phyloP scores from a whole-genome alignment of 768 basidiomycete species.

The Boletus patriciae region DNA sequence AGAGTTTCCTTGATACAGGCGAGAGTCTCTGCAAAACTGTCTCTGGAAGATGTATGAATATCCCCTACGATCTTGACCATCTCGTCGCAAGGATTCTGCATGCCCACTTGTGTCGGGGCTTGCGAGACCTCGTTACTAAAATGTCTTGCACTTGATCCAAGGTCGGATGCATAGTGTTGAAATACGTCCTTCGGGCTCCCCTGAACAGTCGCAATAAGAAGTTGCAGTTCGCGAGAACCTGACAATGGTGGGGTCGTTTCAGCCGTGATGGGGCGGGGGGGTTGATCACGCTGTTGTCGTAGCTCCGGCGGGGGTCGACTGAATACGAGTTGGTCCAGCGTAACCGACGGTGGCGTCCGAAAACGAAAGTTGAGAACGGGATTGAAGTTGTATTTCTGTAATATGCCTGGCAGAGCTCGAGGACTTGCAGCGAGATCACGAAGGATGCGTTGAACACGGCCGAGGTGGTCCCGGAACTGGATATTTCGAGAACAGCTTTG shows the following conservation, averaged over 20 bases:
- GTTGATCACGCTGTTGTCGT: no score
- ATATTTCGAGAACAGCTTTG: background rate
- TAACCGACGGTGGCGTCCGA: background rate
- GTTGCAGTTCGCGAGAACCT: background rate
- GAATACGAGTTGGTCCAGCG: background rate
- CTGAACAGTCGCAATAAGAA: constrained; percentile 2
- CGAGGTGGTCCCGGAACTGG: background rate
- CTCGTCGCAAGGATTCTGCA: background rate
- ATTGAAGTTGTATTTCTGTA: background rate
- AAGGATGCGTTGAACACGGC: background rate
- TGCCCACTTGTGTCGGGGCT: background rate
- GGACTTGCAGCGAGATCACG: background rate
- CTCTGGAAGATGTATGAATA: accelerated
- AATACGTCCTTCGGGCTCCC: background rate
- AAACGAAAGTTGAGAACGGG: background rate
- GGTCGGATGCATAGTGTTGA: background rate
- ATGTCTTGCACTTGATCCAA: background rate
- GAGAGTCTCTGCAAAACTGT: background rate
- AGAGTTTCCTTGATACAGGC: background rate
- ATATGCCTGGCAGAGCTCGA: background rate
- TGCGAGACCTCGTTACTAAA: background rate
- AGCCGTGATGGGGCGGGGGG: background rate
- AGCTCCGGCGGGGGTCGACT: constrained; percentile 1
- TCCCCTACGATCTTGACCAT: background rate
- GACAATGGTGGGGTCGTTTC: background rate